Evolutionary conservation across 2,329 filamentous ascomycete species (phyloP), one percentile per base, ranked within the genome.

Genomic region (Fusarium globosum): DNA sequence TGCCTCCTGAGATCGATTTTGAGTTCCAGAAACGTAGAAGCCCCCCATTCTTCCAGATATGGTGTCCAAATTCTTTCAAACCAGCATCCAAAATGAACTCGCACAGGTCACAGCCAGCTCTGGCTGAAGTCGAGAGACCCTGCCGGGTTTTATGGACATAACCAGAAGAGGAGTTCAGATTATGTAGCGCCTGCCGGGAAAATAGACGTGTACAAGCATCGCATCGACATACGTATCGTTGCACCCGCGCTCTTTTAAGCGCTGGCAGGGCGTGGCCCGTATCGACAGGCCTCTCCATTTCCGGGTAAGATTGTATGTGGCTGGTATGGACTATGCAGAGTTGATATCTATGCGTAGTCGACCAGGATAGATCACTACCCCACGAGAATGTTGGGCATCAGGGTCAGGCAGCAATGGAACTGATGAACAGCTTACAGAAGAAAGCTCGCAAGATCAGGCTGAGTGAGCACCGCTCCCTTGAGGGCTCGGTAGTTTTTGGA

Each of bases 1-100:
- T 1, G 4, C 6, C 4, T 6, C 0, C 4, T 7, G 6, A 8
- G 3, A 8, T 10, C 1, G 4, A 2, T 2, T 4, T 36, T 0
- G 13, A 9, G 16, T 60, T 60, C 7, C 18, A 15, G 2, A 67
- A 67, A 0, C 16, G 4, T 0, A 67, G n/a, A 0, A 3, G 2
- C 4, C 18, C 23, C 7, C 35, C 11, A 1, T 6, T 3, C 2
- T 9, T 2, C 65, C 52, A 67, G 2, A 2, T 9, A 2, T 46
- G 20, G 2, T 11, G 4, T 0, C 28, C 35, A 1, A 52, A 60
- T 2, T 28, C 38, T 0, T 23, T 41, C 0, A 4, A 3, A 0
- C 6, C 2, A 0, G 23, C 9, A 2, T 2, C 4, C 0, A 15
- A 6, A 2, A 68, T 38, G 0, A 67, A 11, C 0, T 2, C 11